phyloP scores from a whole-genome alignment of 805 yeast genomes.

The Saccharomycodes ludwigii region DNA sequence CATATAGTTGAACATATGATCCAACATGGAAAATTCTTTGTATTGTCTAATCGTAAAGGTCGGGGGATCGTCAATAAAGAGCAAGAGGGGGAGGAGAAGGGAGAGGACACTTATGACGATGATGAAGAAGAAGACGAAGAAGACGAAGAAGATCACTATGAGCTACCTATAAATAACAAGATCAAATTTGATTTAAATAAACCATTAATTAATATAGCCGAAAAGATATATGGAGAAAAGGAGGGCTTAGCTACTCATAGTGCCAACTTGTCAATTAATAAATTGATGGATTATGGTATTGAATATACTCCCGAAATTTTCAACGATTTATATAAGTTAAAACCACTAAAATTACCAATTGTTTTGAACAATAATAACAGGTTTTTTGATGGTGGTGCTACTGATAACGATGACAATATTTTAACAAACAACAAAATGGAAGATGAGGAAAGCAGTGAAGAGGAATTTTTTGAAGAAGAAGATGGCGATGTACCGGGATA shows the following conservation, averaged over 20 bases:
- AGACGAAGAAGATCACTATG: conserved; percentile 4
- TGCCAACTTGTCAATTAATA: conserved; percentile 12
- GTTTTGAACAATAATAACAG: too few relatives aligned
- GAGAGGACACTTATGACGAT: too few relatives aligned
- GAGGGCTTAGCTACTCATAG: conserved; percentile 18
- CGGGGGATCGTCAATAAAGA: conserved; percentile 1
- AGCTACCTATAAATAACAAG: conserved; percentile 7
- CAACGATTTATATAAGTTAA: conserved; percentile 8
- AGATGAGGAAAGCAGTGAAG: conserved; percentile 2
- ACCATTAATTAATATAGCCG: conserved; percentile 20
- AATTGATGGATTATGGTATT: conserved; percentile 12
- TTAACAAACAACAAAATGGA: too few relatives aligned
- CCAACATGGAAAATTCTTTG: conserved; percentile 18
- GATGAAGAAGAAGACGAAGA: conserved; percentile 3
- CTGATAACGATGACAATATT: not conserved
- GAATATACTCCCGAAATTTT: conserved; percentile 9
- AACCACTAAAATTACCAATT: conserved; percentile 1
- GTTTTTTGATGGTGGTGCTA: too few relatives aligned
- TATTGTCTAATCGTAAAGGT: conserved; percentile 5
- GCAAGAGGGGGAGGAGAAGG: too few relatives aligned
- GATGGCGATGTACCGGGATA: conserved; percentile 9
- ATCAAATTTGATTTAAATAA: conserved; percentile 4
- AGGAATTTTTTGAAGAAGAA: conserved; percentile 7
- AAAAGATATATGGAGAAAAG: conserved; percentile 26
- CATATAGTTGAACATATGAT: conserved; percentile 9